Evolutionary conservation across 805 yeast species (phyloP), one percentile per base, ranked within the genome.

Genomic region (Candida boleticola): DNA sequence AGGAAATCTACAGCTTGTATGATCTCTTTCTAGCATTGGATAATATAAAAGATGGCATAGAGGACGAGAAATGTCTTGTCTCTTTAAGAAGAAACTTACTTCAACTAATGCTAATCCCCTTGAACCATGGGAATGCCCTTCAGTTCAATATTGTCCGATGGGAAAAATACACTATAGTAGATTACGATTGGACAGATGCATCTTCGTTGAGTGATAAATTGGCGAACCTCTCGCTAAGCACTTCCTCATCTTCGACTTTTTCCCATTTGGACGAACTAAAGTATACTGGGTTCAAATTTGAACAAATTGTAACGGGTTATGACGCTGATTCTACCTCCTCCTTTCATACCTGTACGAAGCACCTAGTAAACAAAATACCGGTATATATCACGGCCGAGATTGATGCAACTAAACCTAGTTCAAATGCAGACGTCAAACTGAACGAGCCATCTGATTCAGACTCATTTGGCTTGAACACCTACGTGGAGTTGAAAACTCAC

Each of bases 401-500:
- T 9, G 63, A 58, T 44, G 53, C 57, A 26, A 42, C 47, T 13
- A 23, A 7, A 23, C 27, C 27, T 7, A 23, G 7, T n/a, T n/a
- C n/a, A n/a, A n/a, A n/a, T n/a, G n/a, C n/a, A n/a, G n/a, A n/a
- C n/a, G n/a, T n/a, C n/a, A n/a, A 23, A 23, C 27, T 23, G 27
- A 11, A 7, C 27, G 27, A n/a, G n/a, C n/a, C n/a, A n/a, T n/a
- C n/a, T n/a, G n/a, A 37, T 40, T 10, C 21, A 33, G 22, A 22
- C 31, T 11, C 26, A 34, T 7, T 29, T 3, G 47, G 46, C 1
- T 35, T 47, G 13, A 32, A 19, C 7, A 40, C 47, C 34, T 56
- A 56, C 34, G 51, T 57, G 3, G 63, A 58, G 43, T 44, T 58
- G 22, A 58, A 58, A 32, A 55, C 63, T 1, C 61, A 57, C 40